Percentiles rank a stretch among this genome's conserved stretches.
Conservation (phyloP, 2,329 filamentous ascomycete species). For the Colletotrichum sp. region DNA sequence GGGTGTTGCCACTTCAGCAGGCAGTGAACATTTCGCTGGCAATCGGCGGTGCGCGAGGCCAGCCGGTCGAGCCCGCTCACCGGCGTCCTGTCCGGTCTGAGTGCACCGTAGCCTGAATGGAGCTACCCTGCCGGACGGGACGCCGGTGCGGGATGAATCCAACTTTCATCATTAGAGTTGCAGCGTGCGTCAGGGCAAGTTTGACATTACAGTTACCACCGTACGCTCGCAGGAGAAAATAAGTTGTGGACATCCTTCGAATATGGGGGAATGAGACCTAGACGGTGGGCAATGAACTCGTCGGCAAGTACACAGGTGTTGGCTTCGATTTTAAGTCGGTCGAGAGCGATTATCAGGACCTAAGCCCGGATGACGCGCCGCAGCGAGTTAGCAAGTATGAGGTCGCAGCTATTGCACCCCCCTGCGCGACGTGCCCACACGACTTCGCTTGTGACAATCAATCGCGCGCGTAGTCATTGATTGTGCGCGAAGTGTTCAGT, state of each 20-base stretch:
- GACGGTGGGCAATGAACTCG: conserved; percentile 91
- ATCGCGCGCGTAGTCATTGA: too few relatives aligned
- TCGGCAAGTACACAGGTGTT: conserved; percentile 97
- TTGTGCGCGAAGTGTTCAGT: too few relatives aligned
- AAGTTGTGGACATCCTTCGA: conserved; percentile 84
- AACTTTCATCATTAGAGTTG: conserved; percentile 68
- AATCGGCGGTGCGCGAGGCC: too few relatives aligned
- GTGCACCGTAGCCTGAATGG: too few relatives aligned
- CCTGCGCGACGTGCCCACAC: too few relatives aligned
- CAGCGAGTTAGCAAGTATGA: conserved; percentile 90
- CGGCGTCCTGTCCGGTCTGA: too few relatives aligned
- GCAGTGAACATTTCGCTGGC: too few relatives aligned
- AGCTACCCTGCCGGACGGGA: too few relatives aligned
- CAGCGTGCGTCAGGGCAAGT: conserved; percentile 85
- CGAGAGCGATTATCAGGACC: conserved; percentile 92
- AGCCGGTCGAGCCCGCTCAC: too few relatives aligned
- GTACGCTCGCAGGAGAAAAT: conserved; percentile 86
- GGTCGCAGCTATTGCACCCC: conserved; percentile 62
- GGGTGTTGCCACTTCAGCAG: too few relatives aligned
- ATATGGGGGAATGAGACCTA: conserved; percentile 88
- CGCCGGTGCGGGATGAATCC: too few relatives aligned
- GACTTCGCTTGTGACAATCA: too few relatives aligned
- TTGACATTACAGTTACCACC: conserved; percentile 91
- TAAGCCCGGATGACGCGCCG: conserved; percentile 92
- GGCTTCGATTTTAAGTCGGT: conserved; percentile 88